A percentile compares a stretch with the other conserved stretches of the same genome.
These are phyloP conservation scores for Zygosaccharomyces siamensis DNA, from an alignment of 805 yeast species.

Conservation along the genomic window DNA sequence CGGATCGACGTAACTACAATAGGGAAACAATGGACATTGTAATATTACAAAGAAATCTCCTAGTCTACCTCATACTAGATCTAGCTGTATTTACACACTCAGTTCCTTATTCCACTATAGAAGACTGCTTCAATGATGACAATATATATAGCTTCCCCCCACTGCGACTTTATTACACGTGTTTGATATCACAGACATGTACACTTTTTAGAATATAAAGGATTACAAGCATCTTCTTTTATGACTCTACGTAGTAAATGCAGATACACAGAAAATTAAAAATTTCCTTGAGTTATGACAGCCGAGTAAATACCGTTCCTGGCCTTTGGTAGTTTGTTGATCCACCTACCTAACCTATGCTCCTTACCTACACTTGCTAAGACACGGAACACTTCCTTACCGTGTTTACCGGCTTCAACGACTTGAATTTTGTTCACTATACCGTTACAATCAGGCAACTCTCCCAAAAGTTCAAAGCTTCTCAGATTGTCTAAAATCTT, in stretches of 20 bases:
- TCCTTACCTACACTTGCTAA: conserved; percentile 75
- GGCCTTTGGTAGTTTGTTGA: conserved; percentile 54
- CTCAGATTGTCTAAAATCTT: conserved; percentile 60
- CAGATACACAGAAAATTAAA: conserved; percentile 12
- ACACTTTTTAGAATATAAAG: background rate
- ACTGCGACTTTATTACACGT: too few species aligned
- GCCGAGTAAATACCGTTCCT: conserved; percentile 68
- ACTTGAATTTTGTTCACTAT: conserved; percentile 59
- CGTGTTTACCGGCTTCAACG: conserved; percentile 49
- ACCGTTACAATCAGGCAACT: conserved; percentile 59
- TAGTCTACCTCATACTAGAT: too few species aligned
- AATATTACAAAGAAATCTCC: too few species aligned
- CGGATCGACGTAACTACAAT: too few species aligned
- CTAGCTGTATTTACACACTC: too few species aligned
- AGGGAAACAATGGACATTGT: too few species aligned
- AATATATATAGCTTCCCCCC: too few species aligned
- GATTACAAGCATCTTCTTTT: conserved; percentile 1
- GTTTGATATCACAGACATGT: too few species aligned
- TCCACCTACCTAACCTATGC: conserved; percentile 87
- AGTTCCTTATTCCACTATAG: too few species aligned
- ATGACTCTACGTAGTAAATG: conserved; percentile 4
- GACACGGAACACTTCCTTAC: conserved; percentile 49
- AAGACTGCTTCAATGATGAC: too few species aligned
- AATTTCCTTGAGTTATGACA: conserved; percentile 39
- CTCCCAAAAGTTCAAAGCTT: conserved; percentile 52